Base-by-base conservation (phyloP, 108 stramenopile species). In the Pseudonitzschia delicatissima region DNA sequence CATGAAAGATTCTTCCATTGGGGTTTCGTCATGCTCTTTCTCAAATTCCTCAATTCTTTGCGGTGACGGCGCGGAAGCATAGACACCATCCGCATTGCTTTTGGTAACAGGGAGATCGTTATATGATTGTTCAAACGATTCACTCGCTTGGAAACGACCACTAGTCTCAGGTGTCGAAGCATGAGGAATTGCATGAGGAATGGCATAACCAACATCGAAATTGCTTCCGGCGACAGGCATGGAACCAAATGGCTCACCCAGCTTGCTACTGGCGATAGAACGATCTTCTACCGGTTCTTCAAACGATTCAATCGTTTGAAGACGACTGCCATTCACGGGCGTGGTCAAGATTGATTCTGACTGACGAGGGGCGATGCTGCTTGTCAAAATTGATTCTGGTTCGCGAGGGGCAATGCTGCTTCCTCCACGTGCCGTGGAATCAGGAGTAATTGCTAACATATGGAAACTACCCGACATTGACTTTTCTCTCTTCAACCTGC, bases 221-320 rank as follows among this genome's bases (percentile, higher is more conserved):
- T n/a, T n/a, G n/a, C n/a, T n/a, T n/a, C n/a, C n/a, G n/a, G n/a
- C n/a, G n/a, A n/a, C n/a, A n/a, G n/a, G n/a, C n/a, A n/a, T n/a
- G n/a, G n/a, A n/a, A n/a, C n/a, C 40, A 1, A 15, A 42, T 42
- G 15, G 40, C 15, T 55, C 53, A n/a, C 21, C 27, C 32, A 29
- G 15, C 31, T 18, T 55, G 53, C 53, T 33, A 17, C 31, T 18
- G 9, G 53, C 53, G 13, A 12, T 55, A 2, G 53, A 32, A 33
- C 12, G 21, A 6, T 55, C 31, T 5, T 55, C 53, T 5, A 55
- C 11, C 53, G 53, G 31, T 55, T 28, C 53, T 27, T 55, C 53
- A 27, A 55, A 55, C 31, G 53, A 55, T 55, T 55, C 31, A 55
- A 55, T 55, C 4, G 53, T 55, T 31, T 34, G 32, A 55, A 55